A percentile compares a stretch with the other conserved stretches of the same genome.
Conservation (phyloP, 2,329 filamentous ascomycete genomes). For the Calonectria pseudoreteaudii region DNA sequence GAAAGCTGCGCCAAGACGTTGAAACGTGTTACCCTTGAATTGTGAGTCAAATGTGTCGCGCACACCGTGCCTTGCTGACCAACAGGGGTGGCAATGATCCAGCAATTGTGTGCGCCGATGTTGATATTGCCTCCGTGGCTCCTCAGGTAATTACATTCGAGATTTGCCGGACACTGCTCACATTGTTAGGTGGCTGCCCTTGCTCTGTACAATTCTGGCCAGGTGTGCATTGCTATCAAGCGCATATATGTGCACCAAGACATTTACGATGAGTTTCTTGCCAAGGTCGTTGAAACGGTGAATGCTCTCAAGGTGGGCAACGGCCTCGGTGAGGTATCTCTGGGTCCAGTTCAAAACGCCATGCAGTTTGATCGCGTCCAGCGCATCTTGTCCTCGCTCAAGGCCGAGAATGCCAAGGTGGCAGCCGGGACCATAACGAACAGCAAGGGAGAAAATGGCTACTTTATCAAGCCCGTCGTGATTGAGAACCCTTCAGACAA, state of each 20-base stretch:
- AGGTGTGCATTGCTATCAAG: conserved; percentile 56
- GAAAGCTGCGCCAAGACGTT: conserved; percentile 63
- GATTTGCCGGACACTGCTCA: background rate
- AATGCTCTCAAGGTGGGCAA: conserved; percentile 58
- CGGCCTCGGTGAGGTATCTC: conserved; percentile 53
- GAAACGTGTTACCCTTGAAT: conserved; percentile 70
- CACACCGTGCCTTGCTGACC: background rate
- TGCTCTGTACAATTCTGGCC: conserved; percentile 19
- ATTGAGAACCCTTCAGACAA: conserved; percentile 37
- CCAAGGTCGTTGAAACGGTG: conserved; percentile 53
- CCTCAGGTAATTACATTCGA: conserved; percentile 49
- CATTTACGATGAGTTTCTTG: conserved; percentile 66
- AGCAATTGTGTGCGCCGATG: conserved; percentile 52
- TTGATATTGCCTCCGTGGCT: conserved; percentile 56
- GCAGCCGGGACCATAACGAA: background rate
- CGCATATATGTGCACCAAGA: conserved; percentile 66
- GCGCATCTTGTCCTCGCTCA: background rate
- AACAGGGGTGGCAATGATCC: conserved; percentile 28
- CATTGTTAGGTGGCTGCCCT: background rate
- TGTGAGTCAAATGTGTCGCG: conserved; percentile 40
- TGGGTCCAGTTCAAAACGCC: conserved; percentile 68
- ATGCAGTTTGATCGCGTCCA: conserved; percentile 61
- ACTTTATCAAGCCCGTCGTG: conserved; percentile 31
- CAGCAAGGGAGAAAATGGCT: conserved; percentile 25
- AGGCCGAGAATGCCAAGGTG: conserved; percentile 2